These are phyloP conservation scores for Waltergamsia citrina DNA, from an alignment of 2,329 filamentous ascomycete genomes.

Conservation along the genomic window DNA sequence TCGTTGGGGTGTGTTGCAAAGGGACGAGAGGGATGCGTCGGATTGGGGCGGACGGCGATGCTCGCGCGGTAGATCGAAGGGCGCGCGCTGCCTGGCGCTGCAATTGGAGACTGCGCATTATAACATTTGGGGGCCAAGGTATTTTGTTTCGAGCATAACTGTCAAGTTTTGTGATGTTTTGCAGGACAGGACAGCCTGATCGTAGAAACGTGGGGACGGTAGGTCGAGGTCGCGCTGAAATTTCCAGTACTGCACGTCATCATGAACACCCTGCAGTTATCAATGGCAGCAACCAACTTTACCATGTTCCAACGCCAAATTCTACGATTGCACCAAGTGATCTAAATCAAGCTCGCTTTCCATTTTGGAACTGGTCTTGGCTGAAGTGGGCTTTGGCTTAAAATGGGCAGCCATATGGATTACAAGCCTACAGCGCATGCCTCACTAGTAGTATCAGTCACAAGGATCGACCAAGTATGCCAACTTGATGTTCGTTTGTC, in stretches of 20 bases:
- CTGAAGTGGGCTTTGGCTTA: too few relatives aligned
- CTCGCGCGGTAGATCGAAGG: neutral
- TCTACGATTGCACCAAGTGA: too few relatives aligned
- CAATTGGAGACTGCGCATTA: neutral
- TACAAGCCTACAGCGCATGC: too few relatives aligned
- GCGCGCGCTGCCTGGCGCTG: neutral
- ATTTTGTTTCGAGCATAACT: neutral
- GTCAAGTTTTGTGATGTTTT: neutral
- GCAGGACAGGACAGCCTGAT: neutral
- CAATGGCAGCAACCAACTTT: too few relatives aligned
- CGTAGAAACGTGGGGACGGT: neutral
- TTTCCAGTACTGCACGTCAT: conserved; percentile 4
- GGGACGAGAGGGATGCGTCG: neutral
- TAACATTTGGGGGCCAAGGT: neutral
- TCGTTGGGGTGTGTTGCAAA: neutral
- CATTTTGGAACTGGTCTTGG: too few relatives aligned
- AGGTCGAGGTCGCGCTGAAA: conserved; percentile 1
- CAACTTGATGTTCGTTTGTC: conserved; percentile 28
- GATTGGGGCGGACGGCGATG: neutral
- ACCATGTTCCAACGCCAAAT: too few relatives aligned
- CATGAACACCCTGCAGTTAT: too few relatives aligned
- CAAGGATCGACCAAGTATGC: neutral
- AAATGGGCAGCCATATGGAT: too few relatives aligned
- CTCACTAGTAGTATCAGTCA: too few relatives aligned
- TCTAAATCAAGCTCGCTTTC: too few relatives aligned